Evolutionary conservation across 257 asterid species (phyloP).

Genomic region (Voacanga thouarsii): DNA sequence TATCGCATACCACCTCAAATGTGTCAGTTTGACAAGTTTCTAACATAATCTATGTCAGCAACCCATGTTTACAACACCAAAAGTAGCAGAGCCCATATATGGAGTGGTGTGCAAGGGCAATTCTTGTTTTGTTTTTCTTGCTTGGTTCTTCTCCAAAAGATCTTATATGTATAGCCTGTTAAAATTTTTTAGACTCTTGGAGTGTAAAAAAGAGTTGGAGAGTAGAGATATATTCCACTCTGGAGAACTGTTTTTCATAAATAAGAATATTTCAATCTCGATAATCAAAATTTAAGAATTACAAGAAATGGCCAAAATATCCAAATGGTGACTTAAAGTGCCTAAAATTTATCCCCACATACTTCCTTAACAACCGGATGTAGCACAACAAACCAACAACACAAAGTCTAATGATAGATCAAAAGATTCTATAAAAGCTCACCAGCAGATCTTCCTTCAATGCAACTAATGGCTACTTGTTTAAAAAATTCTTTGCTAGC

Average conservation of each 20-base stretch:
- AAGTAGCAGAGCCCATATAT: not conserved
- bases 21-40: not conserved
- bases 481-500: conserved; percentile 41
- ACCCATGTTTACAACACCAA: not conserved
- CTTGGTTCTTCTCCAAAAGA: not conserved
- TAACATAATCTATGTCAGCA: not conserved
- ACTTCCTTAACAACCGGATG: not conserved
- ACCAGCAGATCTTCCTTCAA: conserved; percentile 35
- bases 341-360: not conserved
- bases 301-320: not conserved
- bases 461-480: conserved; percentile 28
- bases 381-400: not conserved
- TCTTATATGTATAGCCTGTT: not conserved
- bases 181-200: not conserved
- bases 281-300: not conserved
- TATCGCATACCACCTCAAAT: not conserved
- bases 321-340: not conserved
- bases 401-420: not conserved
- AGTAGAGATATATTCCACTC: not conserved
- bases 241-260: not conserved
- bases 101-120: not conserved
- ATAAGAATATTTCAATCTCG: not conserved
- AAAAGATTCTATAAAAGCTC: conserved; percentile 15
- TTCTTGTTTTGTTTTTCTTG: not conserved
- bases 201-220: not conserved